Conservation (phyloP, 2,329 filamentous ascomycete species). For the Aspergillus terreus region DNA sequence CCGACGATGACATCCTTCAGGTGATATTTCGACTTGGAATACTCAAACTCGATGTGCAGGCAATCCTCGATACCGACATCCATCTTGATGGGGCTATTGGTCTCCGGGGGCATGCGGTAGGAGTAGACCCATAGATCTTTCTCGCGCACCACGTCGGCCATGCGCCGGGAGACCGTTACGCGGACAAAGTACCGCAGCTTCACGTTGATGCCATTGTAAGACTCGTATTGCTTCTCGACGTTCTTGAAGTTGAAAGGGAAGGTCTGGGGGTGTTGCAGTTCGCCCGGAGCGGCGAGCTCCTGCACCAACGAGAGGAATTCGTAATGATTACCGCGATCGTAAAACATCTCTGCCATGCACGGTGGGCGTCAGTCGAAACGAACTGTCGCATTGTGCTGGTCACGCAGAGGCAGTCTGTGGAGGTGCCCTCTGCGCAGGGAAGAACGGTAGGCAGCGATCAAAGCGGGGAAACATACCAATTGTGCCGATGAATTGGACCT, state of each 20-base stretch:
- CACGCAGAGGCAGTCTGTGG: background rate
- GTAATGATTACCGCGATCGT: conserved; percentile 97
- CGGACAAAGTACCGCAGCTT: conserved; percentile 97
- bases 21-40: conserved; percentile 98
- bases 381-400: background rate
- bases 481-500: conserved; percentile 98
- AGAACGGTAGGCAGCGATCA: background rate
- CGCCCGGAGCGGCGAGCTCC: conserved; percentile 92
- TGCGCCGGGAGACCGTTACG: conserved; percentile 91
- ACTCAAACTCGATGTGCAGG: conserved; percentile 98
- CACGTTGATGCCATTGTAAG: conserved; percentile 99
- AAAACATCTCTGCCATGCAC: conserved; percentile 82
- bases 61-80: conserved; percentile 99
- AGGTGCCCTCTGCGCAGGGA: background rate
- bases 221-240: conserved; percentile 99
- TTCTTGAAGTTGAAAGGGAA: conserved; percentile 99
- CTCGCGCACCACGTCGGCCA: conserved; percentile 97
- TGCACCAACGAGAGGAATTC: conserved; percentile 97
- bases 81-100: conserved; percentile 99
- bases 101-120: conserved; percentile 96
- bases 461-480: conserved; percentile 61
- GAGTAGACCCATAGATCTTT: conserved; percentile 99
- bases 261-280: conserved; percentile 97
- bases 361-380: too few relatives aligned
- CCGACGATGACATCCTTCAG: conserved; percentile 98